These are phyloP conservation scores for Ilyonectria sp. DNA, from an alignment of 2,329 filamentous ascomycete species.

Conservation along the genomic window DNA sequence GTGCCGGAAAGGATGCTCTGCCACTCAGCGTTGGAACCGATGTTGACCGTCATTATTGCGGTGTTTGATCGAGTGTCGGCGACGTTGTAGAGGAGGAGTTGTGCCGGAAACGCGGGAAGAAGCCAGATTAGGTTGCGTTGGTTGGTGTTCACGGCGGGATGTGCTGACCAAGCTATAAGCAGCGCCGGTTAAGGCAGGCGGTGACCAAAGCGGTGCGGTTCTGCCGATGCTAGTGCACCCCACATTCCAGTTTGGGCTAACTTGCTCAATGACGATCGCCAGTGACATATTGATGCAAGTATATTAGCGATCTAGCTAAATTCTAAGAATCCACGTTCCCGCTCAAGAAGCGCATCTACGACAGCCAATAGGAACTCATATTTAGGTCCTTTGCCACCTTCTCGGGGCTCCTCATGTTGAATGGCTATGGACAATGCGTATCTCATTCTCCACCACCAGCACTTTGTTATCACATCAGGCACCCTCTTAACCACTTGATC, in stretches of 20 bases:
- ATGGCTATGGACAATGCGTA: not conserved
- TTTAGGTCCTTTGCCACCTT: not conserved
- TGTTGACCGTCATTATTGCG: slow-evolving; percentile 65
- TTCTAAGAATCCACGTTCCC: not conserved
- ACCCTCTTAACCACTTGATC: not conserved
- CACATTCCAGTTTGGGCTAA: slow-evolving; percentile 36
- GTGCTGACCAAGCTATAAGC: slow-evolving; percentile 40
- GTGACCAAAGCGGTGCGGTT: slow-evolving; percentile 40
- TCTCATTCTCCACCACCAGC: not conserved
- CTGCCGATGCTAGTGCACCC: slow-evolving; percentile 44
- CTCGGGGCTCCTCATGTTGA: not conserved
- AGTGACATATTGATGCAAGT: not conserved
- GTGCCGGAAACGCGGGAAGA: slow-evolving; percentile 12
- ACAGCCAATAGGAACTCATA: not conserved
- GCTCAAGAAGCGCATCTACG: not conserved
- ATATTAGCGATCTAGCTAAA: not conserved
- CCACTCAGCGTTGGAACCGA: slow-evolving; percentile 80
- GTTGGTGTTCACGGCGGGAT: slow-evolving; percentile 22
- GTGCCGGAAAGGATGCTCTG: slow-evolving; percentile 79
- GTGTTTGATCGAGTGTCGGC: slow-evolving; percentile 26
- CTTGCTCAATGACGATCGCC: not conserved
- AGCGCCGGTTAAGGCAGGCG: slow-evolving; percentile 40
- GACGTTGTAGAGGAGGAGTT: slow-evolving; percentile 5
- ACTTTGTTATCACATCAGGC: not conserved
- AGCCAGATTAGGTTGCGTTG: slow-evolving; percentile 40